Evolutionary conservation across 371 early-diverging fungal species (phyloP).

Genomic region (Blakeslea trispora): DNA sequence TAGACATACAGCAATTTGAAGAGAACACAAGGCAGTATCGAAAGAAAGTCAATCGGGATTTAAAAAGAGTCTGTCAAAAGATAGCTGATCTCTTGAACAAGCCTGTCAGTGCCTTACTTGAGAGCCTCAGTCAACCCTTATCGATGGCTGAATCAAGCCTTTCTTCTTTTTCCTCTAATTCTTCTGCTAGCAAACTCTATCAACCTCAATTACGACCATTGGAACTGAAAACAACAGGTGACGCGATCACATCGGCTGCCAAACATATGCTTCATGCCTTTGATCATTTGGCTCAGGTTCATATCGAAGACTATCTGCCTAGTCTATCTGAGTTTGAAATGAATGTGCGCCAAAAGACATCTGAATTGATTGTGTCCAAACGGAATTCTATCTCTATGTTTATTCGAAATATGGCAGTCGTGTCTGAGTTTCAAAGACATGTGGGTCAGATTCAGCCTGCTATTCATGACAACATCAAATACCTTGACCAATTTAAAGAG

Average conservation of each 20-base stretch:
- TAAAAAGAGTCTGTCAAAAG: constrained; percentile 33
- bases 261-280: constrained; percentile 59
- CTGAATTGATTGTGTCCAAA: constrained; percentile 28
- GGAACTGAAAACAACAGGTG: no score
- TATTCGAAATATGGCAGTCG: constrained; percentile 34
- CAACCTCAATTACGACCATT: no score
- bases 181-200: no score
- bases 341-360: constrained; percentile 36
- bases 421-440: constrained; percentile 54
- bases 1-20: constrained; percentile 28
- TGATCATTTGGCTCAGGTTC: constrained; percentile 62
- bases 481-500: constrained; percentile 29
- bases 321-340: constrained; percentile 39
- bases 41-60: constrained; percentile 40
- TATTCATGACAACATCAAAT: constrained; percentile 28
- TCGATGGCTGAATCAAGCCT: neutral
- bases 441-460: constrained; percentile 27
- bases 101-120: constrained; percentile 24
- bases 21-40: constrained; percentile 26
- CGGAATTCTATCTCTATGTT: constrained; percentile 41
- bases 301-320: constrained; percentile 64
- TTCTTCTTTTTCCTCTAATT: neutral
- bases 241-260: constrained; percentile 4
- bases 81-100: constrained; percentile 29
- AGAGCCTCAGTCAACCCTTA: neutral